A percentile compares a stretch with the other conserved stretches of the same genome.
Evolutionary conservation across 305 asterid species (phyloP).

Genomic region (Solanum hybrid): DNA sequence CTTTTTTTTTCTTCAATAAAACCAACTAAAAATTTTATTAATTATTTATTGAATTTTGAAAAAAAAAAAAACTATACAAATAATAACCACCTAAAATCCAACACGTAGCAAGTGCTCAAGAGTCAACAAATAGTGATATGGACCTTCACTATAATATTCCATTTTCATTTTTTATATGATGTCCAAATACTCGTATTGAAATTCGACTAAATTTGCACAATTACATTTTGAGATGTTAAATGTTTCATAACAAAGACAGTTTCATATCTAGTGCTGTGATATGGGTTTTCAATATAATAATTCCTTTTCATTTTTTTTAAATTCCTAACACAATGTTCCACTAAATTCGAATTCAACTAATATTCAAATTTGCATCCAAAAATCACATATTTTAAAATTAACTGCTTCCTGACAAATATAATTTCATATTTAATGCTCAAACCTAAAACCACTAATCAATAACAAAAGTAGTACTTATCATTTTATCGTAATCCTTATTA

Average conservation of each 20-base stretch:
- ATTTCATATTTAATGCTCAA: not conserved
- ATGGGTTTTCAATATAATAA: not conserved
- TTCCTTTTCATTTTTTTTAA: not conserved
- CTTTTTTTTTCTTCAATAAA: not conserved
- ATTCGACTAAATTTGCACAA: not conserved
- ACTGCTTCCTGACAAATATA: accelerated
- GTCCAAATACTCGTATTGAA: not conserved
- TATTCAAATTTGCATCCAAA: not conserved
- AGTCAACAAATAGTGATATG: not conserved
- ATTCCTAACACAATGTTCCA: not conserved
- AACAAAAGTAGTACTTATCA: not conserved
- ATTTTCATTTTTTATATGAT: not conserved
- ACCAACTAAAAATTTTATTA: not conserved
- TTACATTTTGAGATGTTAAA: not conserved
- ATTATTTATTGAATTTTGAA: not conserved
- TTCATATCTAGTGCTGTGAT: not conserved
- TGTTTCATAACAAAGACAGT: not conserved
- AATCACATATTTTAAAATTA: not conserved
- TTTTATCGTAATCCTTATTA: no score
- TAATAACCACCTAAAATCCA: not conserved
- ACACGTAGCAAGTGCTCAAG: not conserved
- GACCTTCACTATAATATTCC: not conserved
- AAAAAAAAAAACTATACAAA: not conserved
- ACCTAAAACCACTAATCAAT: not conserved
- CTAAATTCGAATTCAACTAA: not conserved